phyloP scores from a whole-genome alignment of 352 stramenopile genomes.

The Pythium dissotocum region DNA sequence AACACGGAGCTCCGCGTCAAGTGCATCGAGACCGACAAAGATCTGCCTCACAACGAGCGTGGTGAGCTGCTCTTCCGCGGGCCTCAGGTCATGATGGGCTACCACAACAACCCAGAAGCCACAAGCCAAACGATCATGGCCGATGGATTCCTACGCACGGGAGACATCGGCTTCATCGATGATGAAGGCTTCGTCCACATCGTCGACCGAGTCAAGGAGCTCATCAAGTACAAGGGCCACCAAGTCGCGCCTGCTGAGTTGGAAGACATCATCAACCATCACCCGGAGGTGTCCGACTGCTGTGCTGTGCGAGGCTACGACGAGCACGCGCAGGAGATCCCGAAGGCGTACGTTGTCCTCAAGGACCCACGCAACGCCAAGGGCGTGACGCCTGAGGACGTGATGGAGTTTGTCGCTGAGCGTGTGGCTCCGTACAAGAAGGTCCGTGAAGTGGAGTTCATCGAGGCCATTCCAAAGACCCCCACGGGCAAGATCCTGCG shows the following conservation, averaged over 20 bases:
- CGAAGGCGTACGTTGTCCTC: slow-evolving; percentile 90
- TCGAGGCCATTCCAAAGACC: slow-evolving; percentile 89
- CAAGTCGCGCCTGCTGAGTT: slow-evolving; percentile 92
- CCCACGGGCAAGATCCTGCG: slow-evolving; percentile 92
- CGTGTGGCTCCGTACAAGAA: slow-evolving; percentile 80
- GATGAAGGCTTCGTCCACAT: slow-evolving; percentile 93
- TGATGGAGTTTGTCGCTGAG: slow-evolving; percentile 76
- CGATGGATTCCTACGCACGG: slow-evolving; percentile 87
- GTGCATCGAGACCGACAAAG: slow-evolving; percentile 31
- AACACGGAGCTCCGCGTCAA: slow-evolving; percentile 41
- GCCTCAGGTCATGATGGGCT: slow-evolving; percentile 45
- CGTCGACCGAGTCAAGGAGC: slow-evolving; percentile 92
- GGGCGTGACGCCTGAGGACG: slow-evolving; percentile 49
- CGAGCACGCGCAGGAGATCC: slow-evolving; percentile 78
- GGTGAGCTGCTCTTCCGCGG: slow-evolving; percentile 77
- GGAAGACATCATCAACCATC: slow-evolving; percentile 88
- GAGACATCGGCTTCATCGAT: slow-evolving; percentile 91
- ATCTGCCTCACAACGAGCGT: slow-evolving; percentile 28
- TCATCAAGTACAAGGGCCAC: slow-evolving; percentile 96
- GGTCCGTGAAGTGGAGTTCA: slow-evolving; percentile 78
- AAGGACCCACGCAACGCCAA: slow-evolving; percentile 33
- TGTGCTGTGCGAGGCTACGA: slow-evolving; percentile 53
- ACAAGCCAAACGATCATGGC: slow-evolving; percentile 73
- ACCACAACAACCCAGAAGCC: slow-evolving; percentile 86
- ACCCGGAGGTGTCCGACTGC: slow-evolving; percentile 50